A percentile compares a stretch with the other conserved stretches of the same genome.
These are phyloP conservation scores for Priceomyces haplophilus DNA, from an alignment of 805 yeast genomes.

Conservation along the genomic window DNA sequence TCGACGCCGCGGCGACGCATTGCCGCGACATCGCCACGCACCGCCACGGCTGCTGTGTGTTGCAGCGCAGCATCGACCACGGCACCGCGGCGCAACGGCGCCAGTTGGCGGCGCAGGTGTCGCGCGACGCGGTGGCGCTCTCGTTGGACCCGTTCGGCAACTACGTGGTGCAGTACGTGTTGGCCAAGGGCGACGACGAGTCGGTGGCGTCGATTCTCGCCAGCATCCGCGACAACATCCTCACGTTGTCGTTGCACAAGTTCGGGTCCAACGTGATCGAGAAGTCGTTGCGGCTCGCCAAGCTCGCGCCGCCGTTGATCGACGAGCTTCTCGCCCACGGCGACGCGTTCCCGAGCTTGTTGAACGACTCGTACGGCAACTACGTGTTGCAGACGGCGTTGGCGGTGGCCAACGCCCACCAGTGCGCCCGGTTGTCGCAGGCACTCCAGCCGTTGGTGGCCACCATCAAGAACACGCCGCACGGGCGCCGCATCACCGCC, in stretches of 20 bases:
- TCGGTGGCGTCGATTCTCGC: conserved; percentile 32
- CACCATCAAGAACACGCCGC: conserved; percentile 84
- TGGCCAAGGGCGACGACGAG: conserved; percentile 45
- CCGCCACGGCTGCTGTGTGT: conserved; percentile 95
- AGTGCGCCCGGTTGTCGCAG: conserved; percentile 54
- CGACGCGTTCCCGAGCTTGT: conserved; percentile 37
- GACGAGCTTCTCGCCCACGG: conserved; percentile 38
- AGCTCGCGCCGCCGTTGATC: conserved; percentile 45
- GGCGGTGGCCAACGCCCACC: conserved; percentile 50
- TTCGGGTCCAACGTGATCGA: conserved; percentile 62
- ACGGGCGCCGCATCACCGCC: conserved; percentile 88
- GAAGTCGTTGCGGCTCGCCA: conserved; percentile 48
- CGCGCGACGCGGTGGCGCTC: conserved; percentile 62
- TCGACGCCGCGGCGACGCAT: conserved; percentile 73
- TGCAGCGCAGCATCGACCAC: conserved; percentile 91
- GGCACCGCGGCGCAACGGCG: conserved; percentile 71
- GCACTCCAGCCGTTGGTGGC: conserved; percentile 72
- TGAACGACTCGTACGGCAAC: conserved; percentile 59
- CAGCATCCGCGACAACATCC: conserved; percentile 34
- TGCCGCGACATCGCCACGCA: conserved; percentile 87
- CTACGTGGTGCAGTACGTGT: conserved; percentile 92
- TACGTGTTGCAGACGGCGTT: conserved; percentile 58
- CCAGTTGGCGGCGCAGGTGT: conserved; percentile 64
- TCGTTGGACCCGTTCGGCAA: conserved; percentile 95
- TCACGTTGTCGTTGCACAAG: conserved; percentile 54